Conservation (phyloP, 768 basidiomycete genomes). For the Candolleomyces efflorescens region DNA sequence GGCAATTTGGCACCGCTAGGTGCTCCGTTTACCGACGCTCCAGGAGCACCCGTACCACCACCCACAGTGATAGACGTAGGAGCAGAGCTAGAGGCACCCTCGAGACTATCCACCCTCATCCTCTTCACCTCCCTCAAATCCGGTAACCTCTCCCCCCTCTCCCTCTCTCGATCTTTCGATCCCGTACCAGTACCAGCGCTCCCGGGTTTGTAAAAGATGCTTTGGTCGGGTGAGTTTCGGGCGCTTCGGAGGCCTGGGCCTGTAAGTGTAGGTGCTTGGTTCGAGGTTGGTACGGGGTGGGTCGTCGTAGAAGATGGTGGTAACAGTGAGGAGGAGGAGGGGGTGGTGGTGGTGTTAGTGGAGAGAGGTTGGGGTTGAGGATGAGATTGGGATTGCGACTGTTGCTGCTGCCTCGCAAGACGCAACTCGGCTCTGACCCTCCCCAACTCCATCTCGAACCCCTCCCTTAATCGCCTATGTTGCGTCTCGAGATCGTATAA, state of each 20-base stretch:
- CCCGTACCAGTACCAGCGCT: constrained; percentile 12
- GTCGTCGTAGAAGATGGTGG: too few relatives aligned
- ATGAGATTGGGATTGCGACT: too few relatives aligned
- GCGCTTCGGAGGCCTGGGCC: background rate
- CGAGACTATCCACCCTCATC: background rate
- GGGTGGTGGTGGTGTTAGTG: too few relatives aligned
- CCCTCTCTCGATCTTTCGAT: constrained; percentile 15
- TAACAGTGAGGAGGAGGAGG: too few relatives aligned
- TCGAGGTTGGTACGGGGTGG: too few relatives aligned
- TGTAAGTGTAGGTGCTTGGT: too few relatives aligned
- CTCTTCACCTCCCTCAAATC: constrained; percentile 8
- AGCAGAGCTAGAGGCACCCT: background rate
- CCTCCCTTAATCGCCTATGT: constrained; percentile 79
- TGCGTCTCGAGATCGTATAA: constrained; percentile 90
- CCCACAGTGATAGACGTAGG: too few relatives aligned
- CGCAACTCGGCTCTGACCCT: constrained; percentile 60
- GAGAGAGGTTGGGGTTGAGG: too few relatives aligned
- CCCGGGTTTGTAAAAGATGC: background rate
- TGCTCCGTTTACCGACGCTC: background rate
- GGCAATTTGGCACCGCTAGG: background rate
- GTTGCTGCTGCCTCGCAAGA: constrained; percentile 39
- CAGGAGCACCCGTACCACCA: too few relatives aligned
- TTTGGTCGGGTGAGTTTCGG: background rate
- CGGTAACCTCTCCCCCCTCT: constrained; percentile 10
- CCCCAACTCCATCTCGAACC: constrained; percentile 82